A percentile compares a stretch with the other conserved stretches of the same genome.
These are phyloP conservation scores for Ananas comosus DNA, from an alignment of 176 grass and related monocot species.

Conservation along the genomic window DNA sequence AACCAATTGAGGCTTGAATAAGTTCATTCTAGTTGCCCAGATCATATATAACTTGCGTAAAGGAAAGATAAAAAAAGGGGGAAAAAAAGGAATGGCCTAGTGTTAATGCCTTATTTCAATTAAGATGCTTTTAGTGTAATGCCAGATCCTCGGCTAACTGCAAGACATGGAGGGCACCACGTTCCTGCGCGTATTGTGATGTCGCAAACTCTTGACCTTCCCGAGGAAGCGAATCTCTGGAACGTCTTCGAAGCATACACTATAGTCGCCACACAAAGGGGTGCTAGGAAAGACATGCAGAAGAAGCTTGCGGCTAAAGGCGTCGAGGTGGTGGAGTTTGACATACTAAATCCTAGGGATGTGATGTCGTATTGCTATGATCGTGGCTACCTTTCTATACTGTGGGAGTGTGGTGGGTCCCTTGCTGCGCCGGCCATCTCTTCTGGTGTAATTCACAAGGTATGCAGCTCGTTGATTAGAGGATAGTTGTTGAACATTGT, in stretches of 20 bases:
- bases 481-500: neutral
- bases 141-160: constrained; percentile 82
- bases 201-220: constrained; percentile 75
- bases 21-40: too few species aligned
- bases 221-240: constrained; percentile 89
- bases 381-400: constrained; percentile 74
- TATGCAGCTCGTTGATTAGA: constrained; percentile 1
- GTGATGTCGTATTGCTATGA: constrained; percentile 93
- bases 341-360: constrained; percentile 84
- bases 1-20: too few species aligned
- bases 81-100: too few species aligned
- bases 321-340: constrained; percentile 97
- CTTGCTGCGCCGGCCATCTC: constrained; percentile 83
- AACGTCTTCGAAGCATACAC: constrained; percentile 83
- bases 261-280: constrained; percentile 84
- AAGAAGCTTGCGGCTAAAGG: constrained; percentile 82
- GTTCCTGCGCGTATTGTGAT: constrained; percentile 83
- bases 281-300: constrained; percentile 77
- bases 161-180: constrained; percentile 76
- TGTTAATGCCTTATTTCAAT: neutral
- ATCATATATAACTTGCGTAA: too few species aligned
- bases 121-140: constrained; percentile 38
- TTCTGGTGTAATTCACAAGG: constrained; percentile 89
- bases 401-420: constrained; percentile 94
- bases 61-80: too few species aligned